Evolutionary conservation across 129 eudicot genomes (phyloP), one percentile per base, ranked within the genome.

Genomic region (Logfia minima): DNA sequence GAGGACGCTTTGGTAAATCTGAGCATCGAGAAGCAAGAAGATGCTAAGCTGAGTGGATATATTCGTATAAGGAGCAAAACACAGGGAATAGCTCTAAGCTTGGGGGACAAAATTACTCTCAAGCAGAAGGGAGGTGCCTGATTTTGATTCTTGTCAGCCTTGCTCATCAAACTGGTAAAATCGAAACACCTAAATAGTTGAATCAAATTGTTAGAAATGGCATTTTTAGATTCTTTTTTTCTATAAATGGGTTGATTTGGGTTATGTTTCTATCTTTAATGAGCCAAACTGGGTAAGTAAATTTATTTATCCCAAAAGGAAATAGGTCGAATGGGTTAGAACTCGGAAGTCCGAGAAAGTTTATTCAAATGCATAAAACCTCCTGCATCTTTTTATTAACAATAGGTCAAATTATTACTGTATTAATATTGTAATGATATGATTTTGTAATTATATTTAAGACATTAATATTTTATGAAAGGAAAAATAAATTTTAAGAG

Each of bases 11-110:
- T 93, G 93, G 98, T 93, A 31, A 93, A 93, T 78, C 77, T 91
- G 34, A 91, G 98, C 84, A 77, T 91, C 13, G 98, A 93, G 86
- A 93, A 93, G 66, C 98, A 91, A 83, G 81, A 82, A 8, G 97
- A 93, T 63, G 86, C 96, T 11, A 93, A 93, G 75, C 91, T 93
- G 18, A 93, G 92, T 51, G 98, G 98, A 39, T 93, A 93, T 81
- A 93, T 93, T 18, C 89, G 98, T 72, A 93, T 93, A 28, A 87
- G 98, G 83, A 93, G 98, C 90, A 93, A 93, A 87, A 93, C 98
- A 52, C 98, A 93, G 70, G 98, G 98, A 67, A 91, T 93, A 23
- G 98, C 98, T 72, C 86, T 93, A 72, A 93, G 97, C 71, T 88
- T 93, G 75, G 98, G 98, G 22, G 98, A 93, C 88, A 93, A 93